Percentiles rank a stretch among this genome's conserved stretches.
Evolutionary conservation across 2,329 filamentous ascomycete species (phyloP).

Genomic region (Xylariomycetidae sp.): DNA sequence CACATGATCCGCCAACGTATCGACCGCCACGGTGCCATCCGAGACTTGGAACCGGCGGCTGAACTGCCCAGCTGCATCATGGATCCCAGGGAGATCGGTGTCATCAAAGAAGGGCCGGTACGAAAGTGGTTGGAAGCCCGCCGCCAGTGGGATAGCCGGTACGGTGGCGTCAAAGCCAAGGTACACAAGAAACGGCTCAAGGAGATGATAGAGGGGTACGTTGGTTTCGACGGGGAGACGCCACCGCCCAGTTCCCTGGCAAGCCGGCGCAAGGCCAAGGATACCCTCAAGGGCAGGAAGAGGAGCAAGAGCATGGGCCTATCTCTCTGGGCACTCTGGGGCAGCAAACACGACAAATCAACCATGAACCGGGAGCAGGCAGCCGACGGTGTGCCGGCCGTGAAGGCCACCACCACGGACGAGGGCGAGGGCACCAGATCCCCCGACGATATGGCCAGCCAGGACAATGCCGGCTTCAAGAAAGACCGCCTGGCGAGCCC

Average conservation of each 20-base stretch:
- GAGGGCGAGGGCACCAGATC: constrained; percentile 39
- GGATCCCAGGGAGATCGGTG: constrained; percentile 60
- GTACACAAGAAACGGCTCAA: constrained; percentile 68
- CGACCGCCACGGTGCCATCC: constrained; percentile 68
- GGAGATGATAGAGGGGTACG: constrained; percentile 67
- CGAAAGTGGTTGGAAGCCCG: constrained; percentile 78
- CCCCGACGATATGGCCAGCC: constrained; percentile 34
- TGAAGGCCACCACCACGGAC: constrained; percentile 28
- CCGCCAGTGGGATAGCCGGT: constrained; percentile 66
- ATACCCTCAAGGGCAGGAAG: constrained; percentile 44
- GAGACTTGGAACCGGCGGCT: constrained; percentile 56
- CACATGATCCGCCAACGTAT: constrained; percentile 93
- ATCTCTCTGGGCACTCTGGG: constrained; percentile 81
- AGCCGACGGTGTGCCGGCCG: constrained; percentile 34
- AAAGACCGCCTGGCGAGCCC: constrained; percentile 22
- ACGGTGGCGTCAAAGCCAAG: constrained; percentile 59
- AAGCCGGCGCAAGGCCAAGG: constrained; percentile 52
- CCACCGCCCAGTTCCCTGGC: constrained; percentile 83
- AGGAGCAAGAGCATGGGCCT: constrained; percentile 61
- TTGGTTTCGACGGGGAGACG: constrained; percentile 63
- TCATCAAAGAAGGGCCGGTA: constrained; percentile 74
- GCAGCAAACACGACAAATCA: constrained; percentile 78
- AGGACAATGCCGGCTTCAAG: constrained; percentile 25
- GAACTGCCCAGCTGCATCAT: constrained; percentile 63
- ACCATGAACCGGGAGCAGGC: constrained; percentile 57